Percentiles rank a stretch among this genome's conserved stretches.
Conservation (phyloP, 176 grass and related monocot species). For the Leersia perrieri region DNA sequence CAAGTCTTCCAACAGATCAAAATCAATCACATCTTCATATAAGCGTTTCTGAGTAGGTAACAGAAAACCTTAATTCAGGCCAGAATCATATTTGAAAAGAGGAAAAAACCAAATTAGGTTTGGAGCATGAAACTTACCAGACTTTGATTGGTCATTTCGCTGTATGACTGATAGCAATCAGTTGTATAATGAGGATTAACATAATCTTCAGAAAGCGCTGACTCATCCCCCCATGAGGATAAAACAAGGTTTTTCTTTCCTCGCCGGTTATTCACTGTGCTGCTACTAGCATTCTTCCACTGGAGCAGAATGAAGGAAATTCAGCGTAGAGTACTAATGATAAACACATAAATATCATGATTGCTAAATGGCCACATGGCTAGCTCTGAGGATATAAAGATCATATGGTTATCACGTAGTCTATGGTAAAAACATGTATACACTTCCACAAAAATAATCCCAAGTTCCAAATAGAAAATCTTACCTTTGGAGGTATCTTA, state of each 20-base stretch:
- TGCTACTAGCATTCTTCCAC: slow-evolving; percentile 72
- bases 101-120: slow-evolving; percentile 4
- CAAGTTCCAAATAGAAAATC: slow-evolving; percentile 10
- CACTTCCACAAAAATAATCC: background rate
- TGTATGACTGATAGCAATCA: slow-evolving; percentile 66
- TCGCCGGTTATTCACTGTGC: slow-evolving; percentile 78
- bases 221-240: slow-evolving; percentile 95
- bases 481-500: background rate
- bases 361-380: slow-evolving; percentile 1
- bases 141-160: slow-evolving; percentile 84
- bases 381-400: slow-evolving; percentile 26
- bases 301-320: slow-evolving; percentile 17
- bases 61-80: slow-evolving; percentile 10
- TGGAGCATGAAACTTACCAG: slow-evolving; percentile 55
- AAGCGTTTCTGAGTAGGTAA: slow-evolving; percentile 61
- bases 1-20: slow-evolving; percentile 96
- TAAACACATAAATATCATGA: slow-evolving; percentile 8
- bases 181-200: slow-evolving; percentile 83
- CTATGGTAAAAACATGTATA: slow-evolving; percentile 14
- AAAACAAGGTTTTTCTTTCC: slow-evolving; percentile 94
- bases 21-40: slow-evolving; percentile 98
- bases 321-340: slow-evolving; percentile 25
- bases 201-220: slow-evolving; percentile 87
- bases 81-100: background rate
- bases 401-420: background rate